These are phyloP conservation scores for Panicum virgatum DNA, from an alignment of 202 grass and related monocot species.

Conservation along the genomic window DNA sequence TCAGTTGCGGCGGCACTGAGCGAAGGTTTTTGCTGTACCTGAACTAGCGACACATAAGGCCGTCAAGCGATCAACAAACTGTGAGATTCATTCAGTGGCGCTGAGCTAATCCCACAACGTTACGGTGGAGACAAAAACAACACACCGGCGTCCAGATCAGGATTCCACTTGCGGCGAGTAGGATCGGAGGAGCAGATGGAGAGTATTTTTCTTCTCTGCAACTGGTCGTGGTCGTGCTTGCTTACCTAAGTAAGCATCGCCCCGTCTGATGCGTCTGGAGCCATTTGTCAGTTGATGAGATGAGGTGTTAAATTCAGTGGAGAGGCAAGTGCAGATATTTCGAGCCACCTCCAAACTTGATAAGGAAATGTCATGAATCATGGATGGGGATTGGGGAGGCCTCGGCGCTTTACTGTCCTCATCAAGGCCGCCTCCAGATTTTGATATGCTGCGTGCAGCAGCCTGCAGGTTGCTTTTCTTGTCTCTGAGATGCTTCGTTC, in stretches of 20 bases:
- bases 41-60: constrained; percentile 30
- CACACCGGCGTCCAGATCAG: background rate
- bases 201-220: background rate
- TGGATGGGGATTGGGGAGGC: background rate
- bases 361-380: background rate
- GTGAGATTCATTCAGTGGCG: background rate
- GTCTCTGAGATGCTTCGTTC: background rate
- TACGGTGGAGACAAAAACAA: background rate
- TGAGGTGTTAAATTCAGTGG: constrained; percentile 9
- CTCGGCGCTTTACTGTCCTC: background rate
- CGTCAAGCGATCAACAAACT: background rate
- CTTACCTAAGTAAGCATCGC: constrained; percentile 26
- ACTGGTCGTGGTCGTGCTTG: background rate
- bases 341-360: background rate
- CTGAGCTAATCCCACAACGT: background rate
- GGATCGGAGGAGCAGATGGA: background rate
- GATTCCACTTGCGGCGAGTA: background rate
- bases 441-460: background rate
- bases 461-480: background rate
- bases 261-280: background rate
- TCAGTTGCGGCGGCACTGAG: background rate
- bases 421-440: constrained; percentile 13
- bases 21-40: background rate
- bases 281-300: constrained; percentile 38
- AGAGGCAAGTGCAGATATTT: background rate